Evolutionary conservation across 2,329 filamentous ascomycete genomes (phyloP).

Genomic region (Xylaria sp.): DNA sequence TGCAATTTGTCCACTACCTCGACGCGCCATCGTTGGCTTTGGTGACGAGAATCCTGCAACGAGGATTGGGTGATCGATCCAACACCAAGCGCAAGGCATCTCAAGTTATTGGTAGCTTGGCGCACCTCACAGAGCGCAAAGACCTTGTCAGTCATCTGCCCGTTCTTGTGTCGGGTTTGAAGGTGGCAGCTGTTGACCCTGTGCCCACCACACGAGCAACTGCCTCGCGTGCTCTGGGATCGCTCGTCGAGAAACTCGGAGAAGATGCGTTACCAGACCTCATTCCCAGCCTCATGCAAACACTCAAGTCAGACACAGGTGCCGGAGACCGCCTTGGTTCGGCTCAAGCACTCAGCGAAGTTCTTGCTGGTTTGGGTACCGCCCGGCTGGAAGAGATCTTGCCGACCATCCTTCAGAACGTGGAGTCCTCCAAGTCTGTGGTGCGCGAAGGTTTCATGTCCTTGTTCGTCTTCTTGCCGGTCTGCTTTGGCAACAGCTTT

Average conservation of each 20-base stretch:
- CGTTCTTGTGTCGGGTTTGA: constrained; percentile 84
- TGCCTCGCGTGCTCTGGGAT: constrained; percentile 90
- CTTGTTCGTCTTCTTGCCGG: constrained; percentile 96
- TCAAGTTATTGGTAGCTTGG: constrained; percentile 95
- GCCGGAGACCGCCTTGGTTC: constrained; percentile 94
- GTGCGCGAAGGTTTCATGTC: constrained; percentile 99
- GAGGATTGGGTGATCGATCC: constrained; percentile 84
- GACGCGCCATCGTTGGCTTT: constrained; percentile 92
- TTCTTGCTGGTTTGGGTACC: constrained; percentile 90
- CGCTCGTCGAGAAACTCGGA: constrained; percentile 94
- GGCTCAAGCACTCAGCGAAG: constrained; percentile 92
- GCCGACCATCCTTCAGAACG: constrained; percentile 93
- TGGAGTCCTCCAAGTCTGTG: constrained; percentile 80
- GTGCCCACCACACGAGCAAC: constrained; percentile 95
- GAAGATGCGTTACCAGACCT: constrained; percentile 95
- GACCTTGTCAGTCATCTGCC: constrained; percentile 88
- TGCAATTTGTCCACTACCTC: constrained; percentile 98
- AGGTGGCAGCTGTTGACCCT: constrained; percentile 85
- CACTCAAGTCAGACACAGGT: constrained; percentile 92
- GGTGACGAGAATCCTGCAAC: constrained; percentile 90
- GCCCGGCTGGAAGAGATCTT: constrained; percentile 89
- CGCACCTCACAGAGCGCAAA: constrained; percentile 93
- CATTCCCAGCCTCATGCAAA: constrained; percentile 95
- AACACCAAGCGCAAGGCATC: constrained; percentile 93
- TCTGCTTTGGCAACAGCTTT: constrained; percentile 98